Evolutionary conservation across 1,284 basidiomycete species (phyloP).

Genomic region (Ustilago xerochloae): DNA sequence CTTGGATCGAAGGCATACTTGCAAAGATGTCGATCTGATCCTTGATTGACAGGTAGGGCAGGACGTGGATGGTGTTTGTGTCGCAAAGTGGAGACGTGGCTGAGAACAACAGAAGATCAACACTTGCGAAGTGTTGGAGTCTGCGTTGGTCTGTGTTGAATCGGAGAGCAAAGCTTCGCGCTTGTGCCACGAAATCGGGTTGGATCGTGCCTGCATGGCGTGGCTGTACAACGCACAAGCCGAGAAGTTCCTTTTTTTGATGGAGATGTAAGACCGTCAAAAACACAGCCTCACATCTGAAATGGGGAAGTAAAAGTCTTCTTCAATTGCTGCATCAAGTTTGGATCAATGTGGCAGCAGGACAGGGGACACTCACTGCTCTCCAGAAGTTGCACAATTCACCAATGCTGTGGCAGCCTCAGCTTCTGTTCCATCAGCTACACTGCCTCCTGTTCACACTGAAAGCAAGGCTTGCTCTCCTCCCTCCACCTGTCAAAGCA

Average conservation of each 20-base stretch:
- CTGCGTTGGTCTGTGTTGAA: background rate
- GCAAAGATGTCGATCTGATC: background rate
- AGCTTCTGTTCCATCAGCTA: too few species aligned
- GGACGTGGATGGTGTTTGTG: background rate
- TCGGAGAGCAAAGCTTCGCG: background rate
- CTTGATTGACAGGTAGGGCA: background rate
- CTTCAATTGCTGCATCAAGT: too few species aligned
- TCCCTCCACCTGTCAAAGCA: too few species aligned
- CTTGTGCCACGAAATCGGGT: too few species aligned
- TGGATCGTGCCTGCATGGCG: background rate
- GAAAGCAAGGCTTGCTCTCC: too few species aligned
- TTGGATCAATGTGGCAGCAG: too few species aligned
- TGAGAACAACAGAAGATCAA: conserved; percentile 27
- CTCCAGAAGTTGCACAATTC: too few species aligned
- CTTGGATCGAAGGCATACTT: conserved; percentile 38
- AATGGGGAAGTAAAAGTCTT: too few species aligned
- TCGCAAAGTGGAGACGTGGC: background rate
- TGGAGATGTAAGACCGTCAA: background rate
- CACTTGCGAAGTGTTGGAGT: background rate
- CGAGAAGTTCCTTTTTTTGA: too few species aligned
- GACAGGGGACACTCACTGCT: too few species aligned
- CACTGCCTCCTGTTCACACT: too few species aligned
- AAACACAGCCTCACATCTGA: background rate
- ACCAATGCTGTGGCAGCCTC: too few species aligned
- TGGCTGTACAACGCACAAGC: conserved; percentile 1